Evolutionary conservation across 2,329 filamentous ascomycete species (phyloP).

Genomic region (Nigrospora osmanthi): DNA sequence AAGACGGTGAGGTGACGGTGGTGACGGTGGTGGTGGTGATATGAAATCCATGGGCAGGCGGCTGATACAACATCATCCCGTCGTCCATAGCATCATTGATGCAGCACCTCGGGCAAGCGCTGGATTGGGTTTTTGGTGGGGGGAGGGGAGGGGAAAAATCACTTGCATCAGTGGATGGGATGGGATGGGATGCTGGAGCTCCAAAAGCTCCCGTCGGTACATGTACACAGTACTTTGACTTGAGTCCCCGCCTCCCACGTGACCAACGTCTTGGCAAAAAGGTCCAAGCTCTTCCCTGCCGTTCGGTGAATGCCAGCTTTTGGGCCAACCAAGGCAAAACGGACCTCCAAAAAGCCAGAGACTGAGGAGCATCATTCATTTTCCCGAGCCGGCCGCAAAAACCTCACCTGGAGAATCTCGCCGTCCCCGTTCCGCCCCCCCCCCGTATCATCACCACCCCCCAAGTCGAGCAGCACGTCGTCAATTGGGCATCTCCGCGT

Average conservation of each 20-base stretch:
- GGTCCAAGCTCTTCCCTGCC: slow-evolving; percentile 1
- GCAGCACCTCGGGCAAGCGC: not conserved
- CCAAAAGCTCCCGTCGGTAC: not conserved
- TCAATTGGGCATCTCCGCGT: slow-evolving; percentile 40
- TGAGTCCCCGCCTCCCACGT: not conserved
- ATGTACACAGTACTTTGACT: not conserved
- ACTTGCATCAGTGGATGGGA: not conserved
- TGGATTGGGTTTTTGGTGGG: not conserved
- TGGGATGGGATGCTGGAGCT: not conserved
- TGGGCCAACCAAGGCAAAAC: slow-evolving; percentile 1
- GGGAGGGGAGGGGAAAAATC: too few relatives aligned
- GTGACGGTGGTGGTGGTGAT: too few relatives aligned
- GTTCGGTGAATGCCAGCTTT: not conserved
- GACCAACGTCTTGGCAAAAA: not conserved
- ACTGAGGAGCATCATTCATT: not conserved
- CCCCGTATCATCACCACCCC: slow-evolving; percentile 3
- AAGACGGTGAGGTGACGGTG: not conserved
- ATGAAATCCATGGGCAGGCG: not conserved
- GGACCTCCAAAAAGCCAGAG: not conserved
- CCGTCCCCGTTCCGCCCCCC: not conserved
- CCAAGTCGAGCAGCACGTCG: slow-evolving; percentile 21
- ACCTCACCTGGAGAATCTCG: not conserved
- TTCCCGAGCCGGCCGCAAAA: slow-evolving; percentile 2
- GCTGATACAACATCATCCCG: too few relatives aligned
- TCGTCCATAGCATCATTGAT: not conserved